phyloP scores from a whole-genome alignment of 2,329 filamentous ascomycete species.

The Aschersonia sp. region DNA sequence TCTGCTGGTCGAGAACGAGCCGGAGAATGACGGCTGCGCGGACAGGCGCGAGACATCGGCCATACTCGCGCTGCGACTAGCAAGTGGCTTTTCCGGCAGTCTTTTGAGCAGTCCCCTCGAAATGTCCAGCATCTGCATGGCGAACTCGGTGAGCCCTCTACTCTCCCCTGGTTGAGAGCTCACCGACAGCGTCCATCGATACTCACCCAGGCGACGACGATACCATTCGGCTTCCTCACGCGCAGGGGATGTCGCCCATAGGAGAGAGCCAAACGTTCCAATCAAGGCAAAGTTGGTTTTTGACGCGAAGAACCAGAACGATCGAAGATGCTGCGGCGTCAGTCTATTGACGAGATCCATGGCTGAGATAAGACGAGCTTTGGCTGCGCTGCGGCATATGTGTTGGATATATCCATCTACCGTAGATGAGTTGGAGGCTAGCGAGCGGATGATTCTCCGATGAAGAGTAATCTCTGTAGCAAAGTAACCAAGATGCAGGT shows the following conservation, averaged over 20 bases:
- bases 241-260: constrained; percentile 80
- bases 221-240: constrained; percentile 91
- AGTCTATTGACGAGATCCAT: constrained; percentile 97
- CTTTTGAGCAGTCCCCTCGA: constrained; percentile 54
- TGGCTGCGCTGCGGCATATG: constrained; percentile 86
- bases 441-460: constrained; percentile 74
- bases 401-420: constrained; percentile 74
- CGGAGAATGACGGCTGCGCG: constrained; percentile 9
- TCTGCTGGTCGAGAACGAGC: constrained; percentile 16
- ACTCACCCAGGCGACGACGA: constrained; percentile 69
- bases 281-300: constrained; percentile 90
- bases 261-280: constrained; percentile 78
- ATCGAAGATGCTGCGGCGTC: constrained; percentile 69
- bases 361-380: constrained; percentile 83
- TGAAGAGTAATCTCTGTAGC: constrained; percentile 90
- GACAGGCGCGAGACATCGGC: constrained; percentile 27
- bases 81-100: constrained; percentile 55
- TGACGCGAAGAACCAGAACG: constrained; percentile 85
- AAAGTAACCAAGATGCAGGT: constrained; percentile 84
- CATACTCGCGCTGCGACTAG: constrained; percentile 40
- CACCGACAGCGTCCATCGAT: constrained; percentile 85
- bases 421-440: constrained; percentile 29
- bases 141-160: constrained; percentile 48
- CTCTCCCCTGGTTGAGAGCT: constrained; percentile 57
- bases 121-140: constrained; percentile 66